Evolutionary conservation across 2,329 filamentous ascomycete genomes (phyloP), one percentile per base, ranked within the genome.

Genomic region (Fonsecaea pedrosoi): DNA sequence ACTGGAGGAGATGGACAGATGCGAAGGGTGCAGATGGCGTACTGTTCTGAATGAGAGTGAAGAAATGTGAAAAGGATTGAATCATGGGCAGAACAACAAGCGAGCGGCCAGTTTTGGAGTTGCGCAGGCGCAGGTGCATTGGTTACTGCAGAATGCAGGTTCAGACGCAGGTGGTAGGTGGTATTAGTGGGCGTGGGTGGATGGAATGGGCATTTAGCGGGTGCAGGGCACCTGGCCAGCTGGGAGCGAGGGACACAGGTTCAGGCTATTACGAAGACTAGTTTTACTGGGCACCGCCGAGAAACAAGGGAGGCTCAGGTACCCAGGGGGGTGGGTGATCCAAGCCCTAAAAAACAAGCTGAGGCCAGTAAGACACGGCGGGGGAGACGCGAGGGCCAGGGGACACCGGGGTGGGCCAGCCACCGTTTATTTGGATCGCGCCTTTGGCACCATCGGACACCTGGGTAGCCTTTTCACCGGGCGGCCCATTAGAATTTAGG

Each of bases 21-120:
- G 5, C 45, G 42, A 50, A 6, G 45, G 18, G 30, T 50, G 45
- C 9, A 12, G 21, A 50, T 50, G 45, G 45, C 10, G 45, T 50
- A 30, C 10, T 50, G 45, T 25, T 15, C 9, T 50, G 18, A 50
- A 50, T 7, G 45, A 48, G 42, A 50, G 45, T 50, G 45, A 50
- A 50, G 45, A 50, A 50, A 50, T 50, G 45, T 50, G 45, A 50
- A 25, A 12, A 50, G 45, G 45, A 25, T 50, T 50, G 45, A 50
- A 50, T 50, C 45, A 50, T 50, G 18, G 18, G 13, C 45, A 50
- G 45, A 30, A 30, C 45, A 50, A 25, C 45, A 25, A 25, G 45
- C 45, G 10, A 50, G 21, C 45, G 45, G 25, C 9, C 21, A 50
- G 45, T 13, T 50, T 50, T 21, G 42, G 42, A 48, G 9, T 25